Conservation (phyloP, 2,329 filamentous ascomycete species). For the Sporothrix luriei region DNA sequence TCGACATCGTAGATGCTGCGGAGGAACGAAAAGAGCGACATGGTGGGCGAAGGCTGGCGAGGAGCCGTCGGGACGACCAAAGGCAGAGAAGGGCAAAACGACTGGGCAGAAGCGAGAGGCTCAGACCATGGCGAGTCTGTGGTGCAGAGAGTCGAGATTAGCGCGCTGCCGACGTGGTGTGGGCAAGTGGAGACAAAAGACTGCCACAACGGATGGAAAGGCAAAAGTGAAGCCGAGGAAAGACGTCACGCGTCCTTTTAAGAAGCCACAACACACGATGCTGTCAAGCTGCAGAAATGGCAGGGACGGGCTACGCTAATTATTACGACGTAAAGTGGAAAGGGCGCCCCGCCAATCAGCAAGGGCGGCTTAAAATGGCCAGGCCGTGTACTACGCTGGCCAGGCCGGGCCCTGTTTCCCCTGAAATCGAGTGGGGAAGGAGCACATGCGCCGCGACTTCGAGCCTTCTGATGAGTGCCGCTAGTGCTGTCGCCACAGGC, state of each 20-base stretch:
- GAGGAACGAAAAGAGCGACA: conserved; percentile 50
- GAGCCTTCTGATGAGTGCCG: background rate
- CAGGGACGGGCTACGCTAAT: conserved; percentile 1
- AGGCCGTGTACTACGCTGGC: too few relatives aligned
- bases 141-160: background rate
- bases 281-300: background rate
- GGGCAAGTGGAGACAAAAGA: background rate
- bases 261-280: conserved; percentile 20
- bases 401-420: conserved; percentile 7
- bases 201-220: background rate
- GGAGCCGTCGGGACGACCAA: background rate
- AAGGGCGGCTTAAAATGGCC: conserved; percentile 12
- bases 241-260: conserved; percentile 25
- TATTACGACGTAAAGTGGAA: conserved; percentile 2
- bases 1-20: conserved; percentile 55
- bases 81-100: background rate
- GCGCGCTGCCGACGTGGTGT: background rate
- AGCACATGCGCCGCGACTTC: background rate
- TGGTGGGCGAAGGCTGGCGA: conserved; percentile 20
- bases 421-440: conserved; percentile 17
- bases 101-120: background rate
- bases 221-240: conserved; percentile 13
- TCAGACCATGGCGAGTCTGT: conserved; percentile 29
- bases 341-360: conserved; percentile 29
- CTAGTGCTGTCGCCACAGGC: conserved; percentile 9